phyloP scores from a whole-genome alignment of 2,329 filamentous ascomycete species.

The Fusarium fracticaudum region DNA sequence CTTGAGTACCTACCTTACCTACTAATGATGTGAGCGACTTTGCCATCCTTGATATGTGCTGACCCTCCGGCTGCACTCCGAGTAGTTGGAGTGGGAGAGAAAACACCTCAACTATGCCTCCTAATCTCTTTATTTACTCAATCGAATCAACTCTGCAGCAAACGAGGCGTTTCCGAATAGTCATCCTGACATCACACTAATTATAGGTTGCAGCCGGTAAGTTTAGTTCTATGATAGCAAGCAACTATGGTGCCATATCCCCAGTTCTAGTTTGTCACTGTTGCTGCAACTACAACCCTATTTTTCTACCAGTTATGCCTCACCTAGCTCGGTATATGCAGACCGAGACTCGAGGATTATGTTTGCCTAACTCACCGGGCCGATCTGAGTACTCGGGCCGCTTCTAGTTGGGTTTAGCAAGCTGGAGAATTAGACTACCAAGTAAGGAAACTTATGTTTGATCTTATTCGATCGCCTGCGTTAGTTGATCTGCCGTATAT shows the following conservation, averaged over 20 bases:
- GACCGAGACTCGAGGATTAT: constrained; percentile 15
- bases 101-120: constrained; percentile 25
- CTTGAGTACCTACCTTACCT: neutral
- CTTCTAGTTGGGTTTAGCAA: constrained; percentile 19
- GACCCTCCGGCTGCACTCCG: constrained; percentile 18
- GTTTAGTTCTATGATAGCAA: neutral
- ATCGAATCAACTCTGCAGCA: constrained; percentile 21
- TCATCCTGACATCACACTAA: constrained; percentile 32
- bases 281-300: neutral
- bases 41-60: neutral
- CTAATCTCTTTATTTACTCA: neutral
- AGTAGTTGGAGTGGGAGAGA: neutral
- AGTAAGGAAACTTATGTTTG: neutral
- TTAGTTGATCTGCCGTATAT: constrained; percentile 1
- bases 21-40: constrained; percentile 6
- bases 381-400: constrained; percentile 35
- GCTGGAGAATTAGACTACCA: neutral
- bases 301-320: neutral
- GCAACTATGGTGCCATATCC: constrained; percentile 8
- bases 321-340: constrained; percentile 13
- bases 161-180: constrained; percentile 23
- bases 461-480: constrained; percentile 7
- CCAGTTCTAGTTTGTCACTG: neutral
- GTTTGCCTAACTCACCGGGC: constrained; percentile 20
- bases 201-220: neutral